Evolutionary conservation across 805 yeast genomes (phyloP).

Genomic region (Candida manassasensis): DNA sequence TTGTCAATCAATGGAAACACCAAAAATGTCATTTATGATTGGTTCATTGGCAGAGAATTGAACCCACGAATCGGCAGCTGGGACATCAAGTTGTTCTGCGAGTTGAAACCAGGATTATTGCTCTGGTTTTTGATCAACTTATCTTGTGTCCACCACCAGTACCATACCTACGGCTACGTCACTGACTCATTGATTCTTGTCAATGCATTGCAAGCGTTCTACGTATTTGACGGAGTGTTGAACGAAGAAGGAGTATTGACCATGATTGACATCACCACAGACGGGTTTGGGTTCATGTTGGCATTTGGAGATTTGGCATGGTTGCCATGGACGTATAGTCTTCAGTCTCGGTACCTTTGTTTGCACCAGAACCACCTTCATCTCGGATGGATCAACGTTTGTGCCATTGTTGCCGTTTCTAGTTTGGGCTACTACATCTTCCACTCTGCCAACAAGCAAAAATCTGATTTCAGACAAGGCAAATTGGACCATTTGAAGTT

Average conservation of each 20-base stretch:
- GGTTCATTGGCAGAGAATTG: conserved; percentile 96
- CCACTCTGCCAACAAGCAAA: conserved; percentile 79
- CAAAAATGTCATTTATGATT: conserved; percentile 70
- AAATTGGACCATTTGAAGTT: conserved; percentile 62
- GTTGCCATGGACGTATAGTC: conserved; percentile 86
- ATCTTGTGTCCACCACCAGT: conserved; percentile 80
- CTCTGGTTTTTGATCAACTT: conserved; percentile 78
- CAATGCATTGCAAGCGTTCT: conserved; percentile 66
- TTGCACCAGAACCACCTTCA: conserved; percentile 48
- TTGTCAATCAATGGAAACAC: conserved; percentile 86
- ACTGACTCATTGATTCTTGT: conserved; percentile 71
- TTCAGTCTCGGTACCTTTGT: conserved; percentile 80
- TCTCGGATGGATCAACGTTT: conserved; percentile 41
- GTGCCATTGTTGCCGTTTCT: conserved; percentile 45
- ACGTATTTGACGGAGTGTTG: conserved; percentile 85
- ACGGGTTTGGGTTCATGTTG: conserved; percentile 96
- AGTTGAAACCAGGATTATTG: conserved; percentile 89
- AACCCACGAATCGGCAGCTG: conserved; percentile 83
- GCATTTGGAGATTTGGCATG: conserved; percentile 90
- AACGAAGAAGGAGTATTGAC: conserved; percentile 86
- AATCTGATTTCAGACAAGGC: conserved; percentile 78
- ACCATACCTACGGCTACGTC: conserved; percentile 51
- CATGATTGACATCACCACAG: conserved; percentile 95
- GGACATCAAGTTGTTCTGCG: conserved; percentile 90
- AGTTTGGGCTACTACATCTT: conserved; percentile 73